Evolutionary conservation across 177 flowering plant genomes (phyloP).

Genomic region (Vitis hybrid): DNA sequence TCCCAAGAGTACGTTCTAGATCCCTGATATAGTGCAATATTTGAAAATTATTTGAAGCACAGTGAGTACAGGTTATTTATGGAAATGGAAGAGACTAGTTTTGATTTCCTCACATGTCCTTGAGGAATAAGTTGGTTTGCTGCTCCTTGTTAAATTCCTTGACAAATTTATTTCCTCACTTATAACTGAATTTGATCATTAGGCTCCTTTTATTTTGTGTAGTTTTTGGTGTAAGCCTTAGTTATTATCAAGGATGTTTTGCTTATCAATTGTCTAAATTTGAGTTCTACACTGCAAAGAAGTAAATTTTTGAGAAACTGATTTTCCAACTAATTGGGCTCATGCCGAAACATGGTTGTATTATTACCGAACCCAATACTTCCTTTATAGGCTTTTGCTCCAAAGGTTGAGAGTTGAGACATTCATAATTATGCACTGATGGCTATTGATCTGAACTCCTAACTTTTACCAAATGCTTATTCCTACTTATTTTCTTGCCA

Average conservation of each 20-base stretch:
- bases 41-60: not conserved
- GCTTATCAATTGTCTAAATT: not conserved
- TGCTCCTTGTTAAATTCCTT: too few species aligned
- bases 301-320: not conserved
- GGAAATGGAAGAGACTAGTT: not conserved
- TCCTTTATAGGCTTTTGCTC: too few species aligned
- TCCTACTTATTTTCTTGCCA: too few species aligned
- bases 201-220: too few species aligned
- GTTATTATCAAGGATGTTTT: not conserved
- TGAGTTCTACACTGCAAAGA: not conserved
- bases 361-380: too few species aligned
- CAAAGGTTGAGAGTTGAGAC: too few species aligned
- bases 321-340: not conserved
- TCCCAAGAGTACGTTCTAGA: slow-evolving; percentile 18
- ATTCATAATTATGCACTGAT: too few species aligned
- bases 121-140: too few species aligned
- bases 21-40: not conserved
- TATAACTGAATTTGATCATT: not conserved
- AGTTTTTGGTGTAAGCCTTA: not conserved
- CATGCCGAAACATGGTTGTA: too few species aligned
- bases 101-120: not conserved
- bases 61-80: not conserved
- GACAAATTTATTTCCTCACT: too few species aligned
- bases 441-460: too few species aligned
- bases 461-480: too few species aligned